These are phyloP conservation scores for Citrus mangshanensis DNA, from an alignment of 345 rosid species.

Conservation along the genomic window DNA sequence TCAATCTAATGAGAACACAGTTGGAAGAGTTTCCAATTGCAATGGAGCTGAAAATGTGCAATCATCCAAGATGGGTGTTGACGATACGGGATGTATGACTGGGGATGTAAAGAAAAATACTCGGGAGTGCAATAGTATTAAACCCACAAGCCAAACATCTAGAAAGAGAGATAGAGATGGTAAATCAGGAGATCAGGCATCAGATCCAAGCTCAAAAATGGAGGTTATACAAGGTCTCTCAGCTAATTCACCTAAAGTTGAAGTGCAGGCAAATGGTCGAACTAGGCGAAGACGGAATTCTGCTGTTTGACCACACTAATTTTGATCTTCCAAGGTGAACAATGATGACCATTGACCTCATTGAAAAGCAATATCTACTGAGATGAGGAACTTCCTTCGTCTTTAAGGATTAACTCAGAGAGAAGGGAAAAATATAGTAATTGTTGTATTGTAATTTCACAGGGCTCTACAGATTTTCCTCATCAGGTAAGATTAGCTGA, in stretches of 20 bases:
- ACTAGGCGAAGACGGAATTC: slow-evolving; percentile 8
- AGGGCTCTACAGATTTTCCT: neutral
- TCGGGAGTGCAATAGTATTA: neutral
- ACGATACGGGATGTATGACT: neutral
- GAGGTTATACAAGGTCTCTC: neutral
- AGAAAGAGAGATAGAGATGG: slow-evolving; percentile 17
- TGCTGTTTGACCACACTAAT: slow-evolving; percentile 3
- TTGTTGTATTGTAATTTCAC: neutral
- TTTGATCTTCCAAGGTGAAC: neutral
- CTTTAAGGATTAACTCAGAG: neutral
- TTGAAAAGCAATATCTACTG: neutral
- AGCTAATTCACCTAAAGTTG: slow-evolving; percentile 7
- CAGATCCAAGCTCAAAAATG: neutral
- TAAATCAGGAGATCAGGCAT: neutral
- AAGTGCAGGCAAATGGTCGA: neutral
- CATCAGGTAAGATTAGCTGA: neutral
- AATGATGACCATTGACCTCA: slow-evolving; percentile 5
- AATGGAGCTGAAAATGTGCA: slow-evolving; percentile 13
- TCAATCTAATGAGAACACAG: neutral
- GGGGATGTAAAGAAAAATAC: slow-evolving; percentile 2
- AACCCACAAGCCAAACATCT: neutral
- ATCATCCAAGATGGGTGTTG: slow-evolving; percentile 7
- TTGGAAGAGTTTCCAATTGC: neutral
- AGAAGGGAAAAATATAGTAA: slow-evolving; percentile 1
- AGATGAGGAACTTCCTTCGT: neutral